phyloP scores from a whole-genome alignment of 2,329 filamentous ascomycete genomes.

The Colletotrichum sp. region DNA sequence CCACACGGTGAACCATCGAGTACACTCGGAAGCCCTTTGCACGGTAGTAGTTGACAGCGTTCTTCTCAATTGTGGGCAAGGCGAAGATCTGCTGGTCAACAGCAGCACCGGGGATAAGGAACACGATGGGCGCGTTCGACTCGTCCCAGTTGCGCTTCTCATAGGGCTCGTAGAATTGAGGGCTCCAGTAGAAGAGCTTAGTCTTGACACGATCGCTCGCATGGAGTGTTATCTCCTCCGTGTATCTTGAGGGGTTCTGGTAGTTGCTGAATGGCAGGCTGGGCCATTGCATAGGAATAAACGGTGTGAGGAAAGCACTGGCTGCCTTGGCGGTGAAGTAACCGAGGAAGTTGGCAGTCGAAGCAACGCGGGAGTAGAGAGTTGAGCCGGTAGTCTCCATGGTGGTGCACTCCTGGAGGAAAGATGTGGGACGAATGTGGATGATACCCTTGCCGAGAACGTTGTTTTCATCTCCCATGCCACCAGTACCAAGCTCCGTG shows the following conservation, averaged over 20 bases:
- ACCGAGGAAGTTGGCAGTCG: conserved; percentile 56
- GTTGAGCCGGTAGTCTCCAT: conserved; percentile 54
- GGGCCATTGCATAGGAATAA: conserved; percentile 61
- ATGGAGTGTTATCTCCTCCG: conserved; percentile 46
- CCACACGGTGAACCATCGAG: conserved; percentile 62
- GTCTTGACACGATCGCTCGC: conserved; percentile 59
- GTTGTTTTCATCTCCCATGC: conserved; percentile 35
- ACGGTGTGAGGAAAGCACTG: conserved; percentile 57
- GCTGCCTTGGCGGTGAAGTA: conserved; percentile 62
- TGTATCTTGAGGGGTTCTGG: conserved; percentile 53
- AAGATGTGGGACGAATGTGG: conserved; percentile 57
- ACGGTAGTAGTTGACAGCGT: conserved; percentile 68
- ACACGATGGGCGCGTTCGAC: conserved; percentile 49
- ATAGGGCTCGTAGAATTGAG: conserved; percentile 40
- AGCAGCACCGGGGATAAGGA: conserved; percentile 67
- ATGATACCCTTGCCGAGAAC: conserved; percentile 65
- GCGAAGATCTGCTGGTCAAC: conserved; percentile 70
- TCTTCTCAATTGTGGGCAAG: conserved; percentile 65
- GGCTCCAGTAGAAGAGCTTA: conserved; percentile 62
- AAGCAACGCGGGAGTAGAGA: conserved; percentile 47
- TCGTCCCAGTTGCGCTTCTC: background rate
- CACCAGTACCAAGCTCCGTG: conserved; percentile 38
- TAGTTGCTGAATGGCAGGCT: conserved; percentile 50
- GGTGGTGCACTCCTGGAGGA: conserved; percentile 59
- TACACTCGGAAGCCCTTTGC: conserved; percentile 66